These are phyloP conservation scores for Ogataea siamensis DNA, from an alignment of 805 yeast species.

Conservation along the genomic window DNA sequence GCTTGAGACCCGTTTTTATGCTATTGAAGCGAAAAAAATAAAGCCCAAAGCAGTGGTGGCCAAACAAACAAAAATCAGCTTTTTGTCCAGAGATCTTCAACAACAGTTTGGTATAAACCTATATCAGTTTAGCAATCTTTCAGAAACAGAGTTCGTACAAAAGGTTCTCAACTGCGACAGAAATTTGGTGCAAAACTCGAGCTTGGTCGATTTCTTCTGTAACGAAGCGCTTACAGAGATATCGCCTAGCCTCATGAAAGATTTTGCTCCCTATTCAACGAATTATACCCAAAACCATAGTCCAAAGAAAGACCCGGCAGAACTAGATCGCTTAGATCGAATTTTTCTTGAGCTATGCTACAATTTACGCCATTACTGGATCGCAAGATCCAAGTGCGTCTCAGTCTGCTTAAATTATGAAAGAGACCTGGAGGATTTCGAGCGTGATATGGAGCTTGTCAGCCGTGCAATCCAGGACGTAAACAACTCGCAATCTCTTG, in stretches of 20 bases:
- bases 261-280: slow-evolving; percentile 62
- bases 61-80: slow-evolving; percentile 47
- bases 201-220: slow-evolving; percentile 67
- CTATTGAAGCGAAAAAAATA: slow-evolving; percentile 27
- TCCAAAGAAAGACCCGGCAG: slow-evolving; percentile 55
- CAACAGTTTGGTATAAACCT: slow-evolving; percentile 81
- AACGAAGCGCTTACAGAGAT: slow-evolving; percentile 64
- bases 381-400: slow-evolving; percentile 64
- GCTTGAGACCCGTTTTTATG: slow-evolving; percentile 58
- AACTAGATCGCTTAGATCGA: slow-evolving; percentile 67
- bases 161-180: slow-evolving; percentile 62
- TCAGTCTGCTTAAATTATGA: slow-evolving; percentile 54
- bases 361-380: slow-evolving; percentile 71
- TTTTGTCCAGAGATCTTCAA: slow-evolving; percentile 67
- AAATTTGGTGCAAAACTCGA: slow-evolving; percentile 48
- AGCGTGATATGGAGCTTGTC: slow-evolving; percentile 50
- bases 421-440: slow-evolving; percentile 63
- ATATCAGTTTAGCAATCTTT: slow-evolving; percentile 54
- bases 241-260: slow-evolving; percentile 52
- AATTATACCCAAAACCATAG: slow-evolving; percentile 40
- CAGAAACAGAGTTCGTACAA: slow-evolving; percentile 53
- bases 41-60: slow-evolving; percentile 37
- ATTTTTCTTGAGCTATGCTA: slow-evolving; percentile 65
- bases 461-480: slow-evolving; percentile 60
- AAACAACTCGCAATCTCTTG: slow-evolving; percentile 50